Percentiles rank a stretch among this genome's conserved stretches.
These are phyloP conservation scores for Fusarium dlaminii DNA, from an alignment of 2,329 filamentous ascomycete species.

Conservation along the genomic window DNA sequence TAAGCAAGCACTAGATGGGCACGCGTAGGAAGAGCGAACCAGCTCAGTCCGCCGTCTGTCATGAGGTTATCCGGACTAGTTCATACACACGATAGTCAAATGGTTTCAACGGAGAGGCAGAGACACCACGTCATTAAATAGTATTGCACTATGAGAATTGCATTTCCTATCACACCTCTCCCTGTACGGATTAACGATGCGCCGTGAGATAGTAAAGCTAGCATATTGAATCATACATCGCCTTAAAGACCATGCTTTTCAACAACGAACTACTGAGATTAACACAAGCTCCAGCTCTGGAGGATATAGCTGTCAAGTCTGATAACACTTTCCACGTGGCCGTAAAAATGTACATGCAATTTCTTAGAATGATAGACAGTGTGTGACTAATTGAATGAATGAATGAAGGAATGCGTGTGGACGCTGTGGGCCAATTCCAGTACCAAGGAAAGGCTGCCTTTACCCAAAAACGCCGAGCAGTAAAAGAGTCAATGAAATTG, in stretches of 20 bases:
- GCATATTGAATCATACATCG: background rate
- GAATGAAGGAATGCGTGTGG: slow-evolving; percentile 30
- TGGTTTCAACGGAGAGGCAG: background rate
- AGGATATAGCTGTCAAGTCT: background rate
- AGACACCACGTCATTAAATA: background rate
- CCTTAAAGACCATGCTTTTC: slow-evolving; percentile 13
- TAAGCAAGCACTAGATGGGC: background rate
- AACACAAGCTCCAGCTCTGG: background rate
- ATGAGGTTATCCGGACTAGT: background rate
- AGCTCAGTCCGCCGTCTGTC: background rate
- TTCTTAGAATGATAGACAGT: slow-evolving; percentile 24
- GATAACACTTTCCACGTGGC: slow-evolving; percentile 5
- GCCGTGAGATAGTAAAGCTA: background rate
- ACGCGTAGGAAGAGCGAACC: background rate
- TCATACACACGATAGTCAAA: background rate
- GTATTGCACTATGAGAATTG: slow-evolving; percentile 2
- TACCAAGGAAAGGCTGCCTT: slow-evolving; percentile 26
- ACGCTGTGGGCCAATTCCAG: slow-evolving; percentile 30
- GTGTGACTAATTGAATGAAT: background rate
- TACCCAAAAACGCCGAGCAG: slow-evolving; percentile 30
- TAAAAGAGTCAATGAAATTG: slow-evolving; percentile 11
- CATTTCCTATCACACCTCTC: background rate
- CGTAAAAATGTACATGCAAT: slow-evolving; percentile 19
- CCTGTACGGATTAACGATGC: background rate
- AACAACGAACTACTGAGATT: background rate